Conservation (phyloP, 306 rosid species). For the Astragalus membranaceus region DNA sequence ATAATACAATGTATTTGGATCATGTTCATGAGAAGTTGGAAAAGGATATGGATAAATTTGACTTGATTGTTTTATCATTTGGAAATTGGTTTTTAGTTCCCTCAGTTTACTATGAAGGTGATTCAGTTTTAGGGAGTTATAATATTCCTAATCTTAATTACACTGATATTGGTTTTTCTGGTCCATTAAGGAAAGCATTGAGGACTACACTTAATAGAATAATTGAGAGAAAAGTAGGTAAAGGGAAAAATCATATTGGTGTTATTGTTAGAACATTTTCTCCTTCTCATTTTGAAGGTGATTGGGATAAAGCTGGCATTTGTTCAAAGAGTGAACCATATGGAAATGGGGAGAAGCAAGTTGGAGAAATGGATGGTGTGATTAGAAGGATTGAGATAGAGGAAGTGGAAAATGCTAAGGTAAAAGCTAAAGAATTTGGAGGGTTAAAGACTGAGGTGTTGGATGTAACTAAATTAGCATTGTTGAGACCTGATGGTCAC, state of each 20-base stretch:
- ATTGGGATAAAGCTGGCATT: slow-evolving; percentile 26
- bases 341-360: neutral
- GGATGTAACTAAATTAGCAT: slow-evolving; percentile 25
- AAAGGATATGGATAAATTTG: slow-evolving; percentile 38
- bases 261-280: slow-evolving; percentile 24
- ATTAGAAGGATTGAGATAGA: slow-evolving; percentile 21
- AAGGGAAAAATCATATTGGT: neutral
- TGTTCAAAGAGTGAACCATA: slow-evolving; percentile 16
- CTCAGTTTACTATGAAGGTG: slow-evolving; percentile 56
- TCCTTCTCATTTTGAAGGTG: slow-evolving; percentile 30
- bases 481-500: slow-evolving; percentile 77
- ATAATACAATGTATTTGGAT: slow-evolving; percentile 51
- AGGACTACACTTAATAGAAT: slow-evolving; percentile 38
- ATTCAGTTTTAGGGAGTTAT: slow-evolving; percentile 45
- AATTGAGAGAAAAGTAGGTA: slow-evolving; percentile 33
- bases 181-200: slow-evolving; percentile 52
- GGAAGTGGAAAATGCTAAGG: slow-evolving; percentile 21
- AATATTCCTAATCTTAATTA: slow-evolving; percentile 41
- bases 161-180: slow-evolving; percentile 55
- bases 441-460: slow-evolving; percentile 15
- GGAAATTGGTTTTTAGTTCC: slow-evolving; percentile 82
- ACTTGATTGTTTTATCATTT: slow-evolving; percentile 50
- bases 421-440: neutral
- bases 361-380: neutral
- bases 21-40: slow-evolving; percentile 55